Percentiles rank a stretch among this genome's conserved stretches.
Evolutionary conservation across 2,329 filamentous ascomycete species (phyloP).

Genomic region (Dactylellina haptotyla): DNA sequence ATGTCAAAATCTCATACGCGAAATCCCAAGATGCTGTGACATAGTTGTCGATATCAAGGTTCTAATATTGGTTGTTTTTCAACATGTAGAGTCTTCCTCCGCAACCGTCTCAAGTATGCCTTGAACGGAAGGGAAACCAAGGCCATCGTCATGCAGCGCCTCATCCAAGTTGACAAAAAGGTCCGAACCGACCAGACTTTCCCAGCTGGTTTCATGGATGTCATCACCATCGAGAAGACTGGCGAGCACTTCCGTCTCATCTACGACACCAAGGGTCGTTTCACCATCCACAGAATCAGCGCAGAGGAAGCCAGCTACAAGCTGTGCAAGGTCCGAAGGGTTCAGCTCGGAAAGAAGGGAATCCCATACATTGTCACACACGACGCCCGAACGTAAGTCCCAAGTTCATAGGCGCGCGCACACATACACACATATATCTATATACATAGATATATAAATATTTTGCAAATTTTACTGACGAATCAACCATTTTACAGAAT

Average conservation of each 20-base stretch:
- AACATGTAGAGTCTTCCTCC: conserved; percentile 44
- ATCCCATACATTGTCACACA: conserved; percentile 99
- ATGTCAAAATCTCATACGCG: conserved; percentile 24
- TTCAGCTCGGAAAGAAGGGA: conserved; percentile 98
- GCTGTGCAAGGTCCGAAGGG: conserved; percentile 99
- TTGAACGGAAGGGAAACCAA: conserved; percentile 97
- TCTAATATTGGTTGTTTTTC: conserved; percentile 33
- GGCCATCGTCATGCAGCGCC: conserved; percentile 98
- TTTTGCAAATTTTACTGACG: conserved; percentile 21
- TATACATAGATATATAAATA: no score
- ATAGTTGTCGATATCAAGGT: conserved; percentile 8
- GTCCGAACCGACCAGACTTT: conserved; percentile 98
- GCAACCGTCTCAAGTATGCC: conserved; percentile 95
- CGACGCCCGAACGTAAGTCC: conserved; percentile 99
- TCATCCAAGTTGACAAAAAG: conserved; percentile 99
- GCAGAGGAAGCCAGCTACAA: conserved; percentile 99
- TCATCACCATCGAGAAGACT: conserved; percentile 99
- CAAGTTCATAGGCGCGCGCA: no score
- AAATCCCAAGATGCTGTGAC: neutral
- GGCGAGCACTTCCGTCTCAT: conserved; percentile 99
- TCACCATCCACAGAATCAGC: conserved; percentile 99
- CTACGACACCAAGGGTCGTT: conserved; percentile 99
- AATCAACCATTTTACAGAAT: conserved; percentile 72
- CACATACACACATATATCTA: no score
- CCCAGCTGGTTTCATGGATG: conserved; percentile 99